Base-by-base conservation (phyloP, 768 basidiomycete genomes). In the Tulasnella calospora region DNA sequence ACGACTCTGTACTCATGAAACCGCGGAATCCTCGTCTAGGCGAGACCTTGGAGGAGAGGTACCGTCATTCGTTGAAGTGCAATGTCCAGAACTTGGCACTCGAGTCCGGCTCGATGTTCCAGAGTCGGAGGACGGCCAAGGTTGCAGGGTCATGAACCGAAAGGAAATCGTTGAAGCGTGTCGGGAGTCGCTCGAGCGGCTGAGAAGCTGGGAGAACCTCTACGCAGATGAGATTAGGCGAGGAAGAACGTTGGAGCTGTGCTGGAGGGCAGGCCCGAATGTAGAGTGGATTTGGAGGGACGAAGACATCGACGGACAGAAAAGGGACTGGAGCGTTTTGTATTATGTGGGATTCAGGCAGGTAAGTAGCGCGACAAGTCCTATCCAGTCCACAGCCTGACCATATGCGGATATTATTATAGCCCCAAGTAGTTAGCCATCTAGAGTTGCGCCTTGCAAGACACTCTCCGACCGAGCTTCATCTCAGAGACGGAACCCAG, bases 221-320 rank as follows among this genome's bases (percentile, higher is more conserved):
- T 85, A 94, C 38, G 88, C 90, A 80, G 85, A 85, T 35, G 86
- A 89, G 46, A 81, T 90, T 4, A 84, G 81, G 71, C 84, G 87
- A 70, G 94, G 93, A 30, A 88, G 88, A 74, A 84, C 85, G 10
- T 84, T 96, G 47, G 88, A 91, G 82, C 86, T 98, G 51, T 93
- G 90, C 61, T 98, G 96, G 96, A 88, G 92, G 51, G 82, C 87
- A 38, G 89, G 87, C 30, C 89, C 90, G 2, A 88, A 89, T 79
- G 83, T 98, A 71, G 96, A 98, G 82, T 98, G 96, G 96, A 86
- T 96, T 36, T 92, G 92, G 88, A 86, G 91, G 47, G 87, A 90
- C n/a, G 85, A 88, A 35, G 92, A 93, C 80, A 86, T 92, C 0
- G 86, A 89, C 44, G 92, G 90, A 13, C 85, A 88, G 73, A 81